phyloP scores from a whole-genome alignment of 352 stramenopile genomes.

The Phytopythium kandeliae region DNA sequence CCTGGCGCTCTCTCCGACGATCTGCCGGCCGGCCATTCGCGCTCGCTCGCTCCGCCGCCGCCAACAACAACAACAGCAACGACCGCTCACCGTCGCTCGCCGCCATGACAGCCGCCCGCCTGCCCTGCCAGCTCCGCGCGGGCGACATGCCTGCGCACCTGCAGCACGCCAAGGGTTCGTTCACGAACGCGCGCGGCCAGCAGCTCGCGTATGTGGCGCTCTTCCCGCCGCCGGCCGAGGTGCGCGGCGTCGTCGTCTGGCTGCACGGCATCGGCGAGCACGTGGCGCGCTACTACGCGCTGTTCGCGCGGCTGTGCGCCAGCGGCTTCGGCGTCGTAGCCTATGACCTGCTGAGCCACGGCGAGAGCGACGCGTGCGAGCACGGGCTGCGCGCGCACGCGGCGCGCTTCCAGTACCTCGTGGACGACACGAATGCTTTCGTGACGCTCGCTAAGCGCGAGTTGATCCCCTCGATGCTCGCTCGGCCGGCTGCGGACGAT shows the following conservation, averaged over 20 bases:
- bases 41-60: background rate
- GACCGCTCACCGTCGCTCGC: background rate
- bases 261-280: constrained; percentile 49
- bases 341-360: constrained; percentile 46
- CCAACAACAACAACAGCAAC: too few relatives aligned
- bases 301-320: constrained; percentile 34
- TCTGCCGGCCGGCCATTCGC: background rate
- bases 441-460: constrained; percentile 23
- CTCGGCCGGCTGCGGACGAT: too few relatives aligned
- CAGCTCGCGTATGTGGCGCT: constrained; percentile 35
- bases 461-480: too few relatives aligned
- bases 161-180: constrained; percentile 23
- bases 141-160: constrained; percentile 32
- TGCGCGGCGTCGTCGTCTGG: constrained; percentile 43
- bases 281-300: constrained; percentile 30
- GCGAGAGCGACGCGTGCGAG: constrained; percentile 28
- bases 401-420: constrained; percentile 34
- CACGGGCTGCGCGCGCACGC: constrained; percentile 24
- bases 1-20: too few relatives aligned
- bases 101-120: background rate
- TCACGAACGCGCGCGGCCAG: constrained; percentile 35
- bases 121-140: constrained; percentile 13
- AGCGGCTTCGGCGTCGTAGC: constrained; percentile 35
- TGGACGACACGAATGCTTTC: constrained; percentile 49
- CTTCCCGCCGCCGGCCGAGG: constrained; percentile 13